A percentile compares a stretch with the other conserved stretches of the same genome.
Evolutionary conservation across 164 flowering plant genomes (phyloP).

Genomic region (Cinnamomum chago): DNA sequence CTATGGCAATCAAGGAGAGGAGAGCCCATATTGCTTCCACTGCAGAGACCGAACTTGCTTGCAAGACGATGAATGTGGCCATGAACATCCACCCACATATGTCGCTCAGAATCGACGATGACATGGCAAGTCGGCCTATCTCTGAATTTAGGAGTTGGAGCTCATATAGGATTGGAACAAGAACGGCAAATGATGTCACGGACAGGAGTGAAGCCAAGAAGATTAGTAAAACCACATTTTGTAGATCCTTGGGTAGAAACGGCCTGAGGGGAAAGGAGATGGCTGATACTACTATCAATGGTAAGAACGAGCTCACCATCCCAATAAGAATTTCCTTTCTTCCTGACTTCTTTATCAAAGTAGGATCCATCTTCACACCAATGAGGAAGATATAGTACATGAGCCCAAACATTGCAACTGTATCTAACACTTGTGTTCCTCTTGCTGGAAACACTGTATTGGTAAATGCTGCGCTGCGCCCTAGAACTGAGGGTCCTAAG

Average conservation of each 20-base stretch:
- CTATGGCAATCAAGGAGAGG: not conserved
- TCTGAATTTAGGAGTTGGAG: slow-evolving; percentile 36
- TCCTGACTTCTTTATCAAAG: slow-evolving; percentile 15
- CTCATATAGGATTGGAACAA: slow-evolving; percentile 29
- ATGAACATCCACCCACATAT: not conserved
- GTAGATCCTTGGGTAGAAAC: not conserved
- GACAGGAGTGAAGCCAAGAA: slow-evolving; percentile 9
- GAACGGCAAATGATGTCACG: slow-evolving; percentile 29
- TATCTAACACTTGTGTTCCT: slow-evolving; percentile 17
- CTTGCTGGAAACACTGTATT: slow-evolving; percentile 11
- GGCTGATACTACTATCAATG: not conserved
- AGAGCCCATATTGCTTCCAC: not conserved
- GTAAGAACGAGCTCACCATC: not conserved
- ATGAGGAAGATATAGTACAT: slow-evolving; percentile 23
- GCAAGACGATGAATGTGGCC: not conserved
- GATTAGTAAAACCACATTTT: not conserved
- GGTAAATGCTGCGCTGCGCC: not conserved
- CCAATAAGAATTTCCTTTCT: slow-evolving; percentile 22
- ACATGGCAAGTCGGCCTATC: slow-evolving; percentile 32
- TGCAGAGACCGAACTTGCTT: slow-evolving; percentile 13
- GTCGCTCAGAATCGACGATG: slow-evolving; percentile 22
- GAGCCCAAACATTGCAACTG: slow-evolving; percentile 19
- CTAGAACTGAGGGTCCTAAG: slow-evolving; percentile 14
- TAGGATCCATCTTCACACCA: slow-evolving; percentile 23
- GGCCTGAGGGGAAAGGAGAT: not conserved